Percentiles rank a stretch among this genome's conserved stretches.
These are phyloP conservation scores for Scheffersomyces insectosa DNA, from an alignment of 1,139 yeast species.

Conservation along the genomic window DNA sequence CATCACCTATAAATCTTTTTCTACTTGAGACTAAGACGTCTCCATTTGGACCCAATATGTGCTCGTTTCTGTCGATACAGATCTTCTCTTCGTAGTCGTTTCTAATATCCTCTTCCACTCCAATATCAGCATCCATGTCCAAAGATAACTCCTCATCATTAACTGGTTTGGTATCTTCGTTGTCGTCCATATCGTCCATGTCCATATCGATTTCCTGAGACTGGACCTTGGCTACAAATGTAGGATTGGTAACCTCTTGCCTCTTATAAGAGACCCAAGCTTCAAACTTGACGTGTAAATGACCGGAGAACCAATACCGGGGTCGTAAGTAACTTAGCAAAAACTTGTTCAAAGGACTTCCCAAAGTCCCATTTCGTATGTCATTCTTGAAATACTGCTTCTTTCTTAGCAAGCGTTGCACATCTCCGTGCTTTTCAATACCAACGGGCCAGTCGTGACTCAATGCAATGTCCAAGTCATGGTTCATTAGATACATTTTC, in stretches of 20 bases:
- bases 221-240: not conserved
- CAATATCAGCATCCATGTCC: conserved; percentile 11
- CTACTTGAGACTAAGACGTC: not conserved
- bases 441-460: conserved; percentile 97
- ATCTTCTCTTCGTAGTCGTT: not conserved
- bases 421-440: conserved; percentile 66
- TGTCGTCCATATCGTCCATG: conserved; percentile 36
- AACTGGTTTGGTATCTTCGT: conserved; percentile 7
- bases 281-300: conserved; percentile 73
- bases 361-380: conserved; percentile 59
- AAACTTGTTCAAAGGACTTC: conserved; percentile 70
- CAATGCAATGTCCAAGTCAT: conserved; percentile 53
- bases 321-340: conserved; percentile 62
- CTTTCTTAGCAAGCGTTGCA: conserved; percentile 40
- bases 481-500: conserved; percentile 45
- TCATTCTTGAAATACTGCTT: conserved; percentile 76
- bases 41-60: not conserved
- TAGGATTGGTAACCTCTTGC: not conserved
- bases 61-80: not conserved
- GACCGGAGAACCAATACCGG: conserved; percentile 82
- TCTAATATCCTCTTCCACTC: not conserved
- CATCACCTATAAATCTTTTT: not conserved
- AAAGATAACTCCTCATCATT: conserved; percentile 15
- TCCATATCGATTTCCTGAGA: conserved; percentile 4
- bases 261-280: conserved; percentile 42